These are phyloP conservation scores for Panus rudis DNA, from an alignment of 768 basidiomycete genomes.

Conservation along the genomic window DNA sequence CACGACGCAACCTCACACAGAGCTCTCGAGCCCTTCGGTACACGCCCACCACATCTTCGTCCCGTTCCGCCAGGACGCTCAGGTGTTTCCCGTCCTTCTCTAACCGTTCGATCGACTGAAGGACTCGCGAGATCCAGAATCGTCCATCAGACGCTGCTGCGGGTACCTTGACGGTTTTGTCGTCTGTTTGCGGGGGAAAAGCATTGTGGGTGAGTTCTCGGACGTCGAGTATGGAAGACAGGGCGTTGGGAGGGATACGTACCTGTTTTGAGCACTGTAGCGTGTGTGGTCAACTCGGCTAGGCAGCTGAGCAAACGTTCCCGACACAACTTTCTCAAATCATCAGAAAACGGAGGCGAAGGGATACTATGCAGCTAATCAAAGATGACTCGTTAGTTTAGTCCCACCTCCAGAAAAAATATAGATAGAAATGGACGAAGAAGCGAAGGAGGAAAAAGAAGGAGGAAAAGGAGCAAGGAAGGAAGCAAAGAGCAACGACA, in stretches of 20 bases:
- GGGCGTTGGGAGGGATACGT: conserved; percentile 7
- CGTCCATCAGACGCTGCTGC: conserved; percentile 66
- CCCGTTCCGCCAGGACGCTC: conserved; percentile 39
- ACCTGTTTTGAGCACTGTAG: conserved; percentile 47
- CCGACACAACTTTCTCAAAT: conserved; percentile 59
- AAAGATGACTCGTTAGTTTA: conserved; percentile 5
- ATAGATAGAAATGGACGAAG: not conserved
- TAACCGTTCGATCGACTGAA: conserved; percentile 47
- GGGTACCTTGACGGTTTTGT: conserved; percentile 46
- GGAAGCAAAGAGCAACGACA: conserved; percentile 17
- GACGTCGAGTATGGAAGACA: not conserved
- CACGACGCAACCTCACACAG: conserved; percentile 31
- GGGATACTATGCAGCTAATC: conserved; percentile 55
- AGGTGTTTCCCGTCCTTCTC: conserved; percentile 69
- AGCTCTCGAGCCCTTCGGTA: conserved; percentile 38
- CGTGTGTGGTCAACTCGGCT: conserved; percentile 62
- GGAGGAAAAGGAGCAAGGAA: not conserved
- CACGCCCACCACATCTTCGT: conserved; percentile 47
- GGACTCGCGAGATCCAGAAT: conserved; percentile 70
- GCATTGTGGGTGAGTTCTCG: not conserved
- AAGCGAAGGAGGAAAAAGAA: not conserved
- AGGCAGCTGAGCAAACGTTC: conserved; percentile 65
- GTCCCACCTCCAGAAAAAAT: not conserved
- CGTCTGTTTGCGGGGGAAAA: conserved; percentile 27
- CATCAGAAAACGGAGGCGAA: conserved; percentile 66